These are phyloP conservation scores for Wolfiporia cocos DNA, from an alignment of 1,284 basidiomycete species.

Conservation along the genomic window DNA sequence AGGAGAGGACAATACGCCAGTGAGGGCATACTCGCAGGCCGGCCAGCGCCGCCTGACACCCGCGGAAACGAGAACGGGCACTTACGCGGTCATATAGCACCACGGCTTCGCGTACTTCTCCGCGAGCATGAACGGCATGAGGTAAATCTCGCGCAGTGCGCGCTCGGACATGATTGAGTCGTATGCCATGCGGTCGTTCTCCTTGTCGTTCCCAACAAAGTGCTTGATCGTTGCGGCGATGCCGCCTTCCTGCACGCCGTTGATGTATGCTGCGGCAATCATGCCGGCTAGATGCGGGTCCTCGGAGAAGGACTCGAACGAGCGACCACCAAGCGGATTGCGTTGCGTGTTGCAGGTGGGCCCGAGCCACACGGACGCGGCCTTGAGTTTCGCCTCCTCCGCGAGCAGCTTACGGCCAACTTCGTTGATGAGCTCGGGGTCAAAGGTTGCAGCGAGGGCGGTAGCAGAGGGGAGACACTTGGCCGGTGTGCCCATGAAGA, in stretches of 20 bases:
- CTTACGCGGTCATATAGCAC: slow-evolving; percentile 70
- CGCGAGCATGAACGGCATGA: slow-evolving; percentile 72
- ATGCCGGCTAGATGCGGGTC: slow-evolving; percentile 69
- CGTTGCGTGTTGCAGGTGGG: slow-evolving; percentile 82
- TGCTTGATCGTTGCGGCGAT: slow-evolving; percentile 73
- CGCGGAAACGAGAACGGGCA: background rate
- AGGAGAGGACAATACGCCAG: background rate
- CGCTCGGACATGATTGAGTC: slow-evolving; percentile 59
- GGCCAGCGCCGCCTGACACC: background rate
- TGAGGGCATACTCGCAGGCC: background rate
- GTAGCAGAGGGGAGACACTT: slow-evolving; percentile 63
- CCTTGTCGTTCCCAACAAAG: slow-evolving; percentile 70
- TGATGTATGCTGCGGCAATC: slow-evolving; percentile 67
- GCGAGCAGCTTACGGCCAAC: slow-evolving; percentile 65
- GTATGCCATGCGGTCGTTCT: slow-evolving; percentile 61
- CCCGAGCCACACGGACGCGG: slow-evolving; percentile 65
- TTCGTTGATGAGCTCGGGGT: slow-evolving; percentile 56
- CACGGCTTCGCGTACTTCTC: slow-evolving; percentile 66
- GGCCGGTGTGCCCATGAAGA: slow-evolving; percentile 44
- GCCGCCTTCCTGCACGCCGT: slow-evolving; percentile 66
- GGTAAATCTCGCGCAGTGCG: slow-evolving; percentile 76
- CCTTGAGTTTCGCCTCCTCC: slow-evolving; percentile 63
- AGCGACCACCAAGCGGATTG: slow-evolving; percentile 68
- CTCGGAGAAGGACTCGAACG: slow-evolving; percentile 78
- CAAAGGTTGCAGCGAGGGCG: slow-evolving; percentile 70